phyloP scores from a whole-genome alignment of 2,329 filamentous ascomycete genomes.

The Pseudogymnoascus sp. region DNA sequence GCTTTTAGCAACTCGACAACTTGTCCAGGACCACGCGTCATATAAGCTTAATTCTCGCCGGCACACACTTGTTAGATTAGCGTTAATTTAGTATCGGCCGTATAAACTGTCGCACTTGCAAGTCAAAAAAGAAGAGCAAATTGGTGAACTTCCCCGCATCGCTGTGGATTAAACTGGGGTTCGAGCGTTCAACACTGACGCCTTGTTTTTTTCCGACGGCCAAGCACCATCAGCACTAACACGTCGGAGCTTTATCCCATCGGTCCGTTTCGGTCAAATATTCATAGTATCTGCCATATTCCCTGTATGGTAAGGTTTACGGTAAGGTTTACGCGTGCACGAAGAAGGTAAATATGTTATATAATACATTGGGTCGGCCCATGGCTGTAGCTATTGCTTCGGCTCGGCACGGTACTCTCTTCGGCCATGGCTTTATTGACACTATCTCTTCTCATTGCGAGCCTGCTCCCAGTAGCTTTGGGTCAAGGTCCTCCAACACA shows the following conservation, averaged over 20 bases:
- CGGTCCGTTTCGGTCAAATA: not conserved
- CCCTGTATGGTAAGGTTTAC: not conserved
- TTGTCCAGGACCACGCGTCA: not conserved
- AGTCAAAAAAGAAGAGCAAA: not conserved
- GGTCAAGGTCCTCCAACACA: not conserved
- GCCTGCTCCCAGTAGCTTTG: not conserved
- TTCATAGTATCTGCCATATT: not conserved
- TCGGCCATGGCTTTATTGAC: not conserved
- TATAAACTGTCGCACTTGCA: not conserved
- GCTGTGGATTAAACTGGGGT: not conserved
- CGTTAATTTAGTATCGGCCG: not conserved
- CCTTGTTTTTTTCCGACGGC: not conserved
- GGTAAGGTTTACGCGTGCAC: not conserved
- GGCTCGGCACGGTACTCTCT: not conserved
- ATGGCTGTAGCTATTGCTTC: not conserved
- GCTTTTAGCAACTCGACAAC: not conserved
- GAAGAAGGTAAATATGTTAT: not conserved
- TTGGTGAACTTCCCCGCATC: not conserved
- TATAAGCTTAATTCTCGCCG: not conserved
- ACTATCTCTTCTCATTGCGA: not conserved
- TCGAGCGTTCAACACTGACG: not conserved
- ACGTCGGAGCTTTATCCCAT: not conserved
- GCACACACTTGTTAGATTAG: not conserved
- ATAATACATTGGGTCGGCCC: not conserved
- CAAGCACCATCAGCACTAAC: not conserved